Evolutionary conservation across 192 early-diverging fungal genomes (phyloP).

Genomic region (Rhizoclosmatium sp.): DNA sequence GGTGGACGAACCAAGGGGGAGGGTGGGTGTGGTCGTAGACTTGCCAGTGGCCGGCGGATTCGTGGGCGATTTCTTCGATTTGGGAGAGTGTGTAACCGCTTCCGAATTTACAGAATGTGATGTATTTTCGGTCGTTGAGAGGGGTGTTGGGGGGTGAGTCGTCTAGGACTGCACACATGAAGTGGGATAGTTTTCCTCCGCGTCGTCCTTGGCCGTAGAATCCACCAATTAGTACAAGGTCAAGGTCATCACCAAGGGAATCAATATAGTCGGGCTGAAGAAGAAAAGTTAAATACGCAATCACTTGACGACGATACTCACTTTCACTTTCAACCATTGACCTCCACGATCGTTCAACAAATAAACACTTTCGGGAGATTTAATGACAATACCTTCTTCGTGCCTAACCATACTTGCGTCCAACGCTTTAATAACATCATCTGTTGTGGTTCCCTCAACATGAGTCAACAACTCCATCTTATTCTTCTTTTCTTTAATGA

Average conservation of each 20-base stretch:
- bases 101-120: conserved; percentile 76
- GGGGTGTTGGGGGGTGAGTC: conserved; percentile 5
- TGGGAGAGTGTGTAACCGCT: conserved; percentile 72
- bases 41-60: conserved; percentile 51
- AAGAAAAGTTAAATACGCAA: neutral
- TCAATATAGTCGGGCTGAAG: conserved; percentile 75
- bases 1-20: conserved; percentile 64
- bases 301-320: neutral
- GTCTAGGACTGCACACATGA: conserved; percentile 68
- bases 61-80: conserved; percentile 65
- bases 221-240: conserved; percentile 76
- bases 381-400: conserved; percentile 75
- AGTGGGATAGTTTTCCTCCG: conserved; percentile 61
- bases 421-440: conserved; percentile 68
- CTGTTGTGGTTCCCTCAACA: conserved; percentile 54
- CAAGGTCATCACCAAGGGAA: conserved; percentile 71
- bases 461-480: conserved; percentile 66
- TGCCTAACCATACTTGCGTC: conserved; percentile 59
- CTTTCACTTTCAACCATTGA: conserved; percentile 79
- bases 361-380: conserved; percentile 71
- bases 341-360: conserved; percentile 53
- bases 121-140: conserved; percentile 17
- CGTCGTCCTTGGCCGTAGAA: conserved; percentile 68
- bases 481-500: conserved; percentile 61
- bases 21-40: conserved; percentile 51